These are phyloP conservation scores for Arabis alpina DNA, from an alignment of 345 rosid genomes.

Conservation along the genomic window DNA sequence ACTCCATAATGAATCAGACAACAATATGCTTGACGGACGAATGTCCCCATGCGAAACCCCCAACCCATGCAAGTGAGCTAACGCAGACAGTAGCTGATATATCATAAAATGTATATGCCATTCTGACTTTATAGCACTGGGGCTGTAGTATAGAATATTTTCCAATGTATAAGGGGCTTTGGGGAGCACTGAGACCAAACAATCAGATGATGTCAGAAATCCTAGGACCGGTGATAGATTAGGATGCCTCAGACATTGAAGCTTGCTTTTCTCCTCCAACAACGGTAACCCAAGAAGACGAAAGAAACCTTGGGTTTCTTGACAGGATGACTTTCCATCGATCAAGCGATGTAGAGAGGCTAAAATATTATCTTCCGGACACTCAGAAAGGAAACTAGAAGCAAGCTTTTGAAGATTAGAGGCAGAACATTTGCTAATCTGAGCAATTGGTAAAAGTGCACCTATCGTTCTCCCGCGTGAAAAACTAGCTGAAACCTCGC, in stretches of 20 bases:
- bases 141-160: slow-evolving; percentile 74
- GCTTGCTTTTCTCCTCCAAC: slow-evolving; percentile 50
- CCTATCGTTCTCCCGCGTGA: slow-evolving; percentile 54
- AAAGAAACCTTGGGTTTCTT: slow-evolving; percentile 61
- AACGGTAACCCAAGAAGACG: slow-evolving; percentile 68
- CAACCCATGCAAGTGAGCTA: slow-evolving; percentile 70
- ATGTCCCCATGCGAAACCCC: slow-evolving; percentile 71
- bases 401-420: slow-evolving; percentile 57
- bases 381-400: slow-evolving; percentile 56
- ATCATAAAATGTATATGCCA: slow-evolving; percentile 71
- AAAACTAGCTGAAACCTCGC: slow-evolving; percentile 49
- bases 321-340: slow-evolving; percentile 74
- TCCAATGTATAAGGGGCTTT: slow-evolving; percentile 76
- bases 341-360: slow-evolving; percentile 59
- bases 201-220: slow-evolving; percentile 52
- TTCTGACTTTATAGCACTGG: slow-evolving; percentile 65
- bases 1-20: slow-evolving; percentile 73
- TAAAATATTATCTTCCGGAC: slow-evolving; percentile 69
- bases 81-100: slow-evolving; percentile 79
- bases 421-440: slow-evolving; percentile 49
- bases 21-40: slow-evolving; percentile 68
- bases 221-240: slow-evolving; percentile 76
- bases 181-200: slow-evolving; percentile 65
- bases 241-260: slow-evolving; percentile 80
- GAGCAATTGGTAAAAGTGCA: slow-evolving; percentile 71